These are phyloP conservation scores for Leishmania arabica DNA, from an alignment of 208 protist species.

Conservation along the genomic window DNA sequence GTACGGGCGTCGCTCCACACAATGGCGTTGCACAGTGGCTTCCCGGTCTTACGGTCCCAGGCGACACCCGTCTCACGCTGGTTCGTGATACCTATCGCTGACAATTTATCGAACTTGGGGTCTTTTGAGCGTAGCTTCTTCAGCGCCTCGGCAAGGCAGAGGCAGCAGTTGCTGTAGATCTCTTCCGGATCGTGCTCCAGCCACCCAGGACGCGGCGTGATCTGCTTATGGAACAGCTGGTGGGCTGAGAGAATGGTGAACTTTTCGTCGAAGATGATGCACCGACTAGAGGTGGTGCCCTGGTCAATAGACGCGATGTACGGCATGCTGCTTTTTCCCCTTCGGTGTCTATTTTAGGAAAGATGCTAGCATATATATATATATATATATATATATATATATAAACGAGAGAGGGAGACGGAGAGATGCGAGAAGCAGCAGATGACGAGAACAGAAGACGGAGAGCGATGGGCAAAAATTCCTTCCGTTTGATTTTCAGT, in stretches of 20 bases:
- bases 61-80: slow-evolving; percentile 98
- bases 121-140: slow-evolving; percentile 46
- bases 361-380: no score
- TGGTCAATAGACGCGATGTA: slow-evolving; percentile 94
- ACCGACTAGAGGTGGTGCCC: slow-evolving; percentile 94
- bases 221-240: slow-evolving; percentile 84
- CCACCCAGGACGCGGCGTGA: slow-evolving; percentile 93
- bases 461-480: not conserved
- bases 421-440: not conserved
- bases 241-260: slow-evolving; percentile 58
- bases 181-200: slow-evolving; percentile 96
- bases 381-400: not conserved
- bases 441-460: not conserved
- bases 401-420: not conserved
- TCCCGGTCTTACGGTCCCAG: slow-evolving; percentile 96
- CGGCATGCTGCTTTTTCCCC: slow-evolving; percentile 44
- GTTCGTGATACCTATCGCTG: slow-evolving; percentile 97
- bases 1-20: slow-evolving; percentile 93
- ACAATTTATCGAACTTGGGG: slow-evolving; percentile 49
- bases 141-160: slow-evolving; percentile 77
- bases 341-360: not conserved
- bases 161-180: slow-evolving; percentile 82
- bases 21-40: slow-evolving; percentile 96
- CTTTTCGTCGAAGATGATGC: slow-evolving; percentile 93
- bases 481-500: no score